Base-by-base conservation (phyloP, 371 early-diverging fungal genomes). In the Actinomucor elegans region DNA sequence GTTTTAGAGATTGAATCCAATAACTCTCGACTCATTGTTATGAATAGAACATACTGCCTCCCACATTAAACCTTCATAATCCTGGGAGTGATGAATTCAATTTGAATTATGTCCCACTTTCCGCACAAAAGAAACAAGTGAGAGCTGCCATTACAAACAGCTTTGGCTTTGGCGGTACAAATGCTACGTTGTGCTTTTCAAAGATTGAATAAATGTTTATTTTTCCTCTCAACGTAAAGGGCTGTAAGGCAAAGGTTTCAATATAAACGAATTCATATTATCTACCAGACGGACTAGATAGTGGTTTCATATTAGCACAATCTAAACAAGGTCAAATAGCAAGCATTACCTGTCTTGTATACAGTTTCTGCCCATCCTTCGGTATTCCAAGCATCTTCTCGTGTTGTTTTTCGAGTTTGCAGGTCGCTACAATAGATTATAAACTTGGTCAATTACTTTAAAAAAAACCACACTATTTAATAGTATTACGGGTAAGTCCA, bases 121-220 rank as follows among this genome's bases (percentile, higher is more conserved):
- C 60, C 23, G 73, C 88, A 7, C 89, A 90, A 64, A 79, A 84
- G 46, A 68, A 62, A 49, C 52, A 64, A 27, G 61, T 95, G n/a
- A 60, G 71, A 24, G 88, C 84, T 2, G 94, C 89, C 0, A 57
- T 97, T 32, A 89, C 91, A 26, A 97, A 97, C 68, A 92, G 93
- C 32, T 97, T 97, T 80, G 98, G 98, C 6, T 97, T 97, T 82
- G 98, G 98, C 44, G 98, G 97, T 33, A 96, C 96, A 1, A 97
- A 97, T 68, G 92, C 93, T 0, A 84, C 89, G 0, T 72, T 96
- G 15, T 80, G 88, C 53, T 91, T 91, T 66, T 47, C 77, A n/a
- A 85, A 81, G 52, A 63, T 75, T 41, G 49, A 69, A 50, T 36
- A 51, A 48, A 51, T 5, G 17, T n/a, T n/a, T n/a, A n/a, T n/a